phyloP scores from a whole-genome alignment of 768 basidiomycete species.

The Podaxis carcinomalis region DNA sequence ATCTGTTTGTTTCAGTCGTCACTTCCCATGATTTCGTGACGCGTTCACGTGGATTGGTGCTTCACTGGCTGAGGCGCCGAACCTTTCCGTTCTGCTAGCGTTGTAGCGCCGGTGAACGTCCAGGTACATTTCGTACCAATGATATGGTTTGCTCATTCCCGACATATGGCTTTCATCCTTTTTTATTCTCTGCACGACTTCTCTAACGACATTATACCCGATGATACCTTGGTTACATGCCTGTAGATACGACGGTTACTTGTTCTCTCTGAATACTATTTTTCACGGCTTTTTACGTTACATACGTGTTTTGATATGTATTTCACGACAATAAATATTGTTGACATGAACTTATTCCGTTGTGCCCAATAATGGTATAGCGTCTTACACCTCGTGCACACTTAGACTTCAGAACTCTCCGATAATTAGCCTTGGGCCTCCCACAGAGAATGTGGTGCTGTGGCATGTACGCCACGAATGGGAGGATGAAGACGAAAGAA shows the following conservation, averaged over 20 bases:
- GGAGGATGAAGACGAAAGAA: no score
- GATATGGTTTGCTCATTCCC: background rate
- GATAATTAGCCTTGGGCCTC: no score
- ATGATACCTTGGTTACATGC: background rate
- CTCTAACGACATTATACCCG: background rate
- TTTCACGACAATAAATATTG: no score
- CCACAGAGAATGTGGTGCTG: no score
- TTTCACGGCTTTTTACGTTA: background rate
- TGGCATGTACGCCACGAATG: no score
- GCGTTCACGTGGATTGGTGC: background rate
- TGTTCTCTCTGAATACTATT: background rate
- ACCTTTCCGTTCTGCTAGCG: background rate
- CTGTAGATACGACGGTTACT: background rate
- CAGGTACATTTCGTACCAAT: background rate
- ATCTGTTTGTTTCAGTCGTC: background rate
- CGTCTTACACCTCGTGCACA: no score
- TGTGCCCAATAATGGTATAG: no score
- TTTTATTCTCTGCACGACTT: background rate
- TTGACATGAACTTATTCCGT: no score
- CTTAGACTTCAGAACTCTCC: no score
- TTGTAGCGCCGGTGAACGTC: background rate
- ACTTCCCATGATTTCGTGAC: background rate
- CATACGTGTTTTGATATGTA: no score
- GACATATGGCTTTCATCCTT: background rate
- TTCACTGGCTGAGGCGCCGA: background rate